Evolutionary conservation across 129 eudicot species (phyloP), one percentile per base, ranked within the genome.

Genomic region (Helichrysum umbraculigerum): DNA sequence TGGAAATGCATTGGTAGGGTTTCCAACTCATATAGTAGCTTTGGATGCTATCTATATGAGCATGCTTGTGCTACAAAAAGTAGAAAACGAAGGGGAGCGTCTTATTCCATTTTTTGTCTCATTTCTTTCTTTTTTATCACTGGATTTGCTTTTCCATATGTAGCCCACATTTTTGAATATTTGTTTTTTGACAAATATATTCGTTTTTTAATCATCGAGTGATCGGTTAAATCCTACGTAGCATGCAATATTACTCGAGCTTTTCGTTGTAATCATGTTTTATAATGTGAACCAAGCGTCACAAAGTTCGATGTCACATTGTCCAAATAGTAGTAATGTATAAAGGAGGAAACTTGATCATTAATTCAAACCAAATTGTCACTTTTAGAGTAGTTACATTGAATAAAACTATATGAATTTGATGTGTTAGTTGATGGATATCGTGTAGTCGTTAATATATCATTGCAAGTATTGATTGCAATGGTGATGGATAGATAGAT

Each of bases 11-110:
- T 81, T 74, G 68, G 75, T 41, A 71, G 80, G 78, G 83, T 83
- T 85, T 83, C 85, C 93, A 83, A 83, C 79, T 88, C 80, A 83
- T 75, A 70, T 32, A 35, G 76, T 35, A 52, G 76, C 95, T 81
- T 86, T 84, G 90, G 94, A 88, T 87, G 74, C 96, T 81, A 41
- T 75, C 67, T 44, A 66, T 57, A 62, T 57, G 62, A 37, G 47
- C 67, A 69, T 70, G 79, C 81, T 71, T 61, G 68, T 70, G 76
- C 82, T 21, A 29, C 41, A 70, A 85, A 88, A 90, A 84, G 87
- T 33, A 80, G 70, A 81, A 62, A 54, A 72, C 58, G 79, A 76
- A 80, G 77, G 80, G 82, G 82, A 85, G 85, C 76, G 81, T 39
- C 72, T 66, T 7, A 73, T 73, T 52, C 29, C 83, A 73, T 33